Evolutionary conservation across 139 green algal species (phyloP).

Genomic region (Medakamo hakoo): DNA sequence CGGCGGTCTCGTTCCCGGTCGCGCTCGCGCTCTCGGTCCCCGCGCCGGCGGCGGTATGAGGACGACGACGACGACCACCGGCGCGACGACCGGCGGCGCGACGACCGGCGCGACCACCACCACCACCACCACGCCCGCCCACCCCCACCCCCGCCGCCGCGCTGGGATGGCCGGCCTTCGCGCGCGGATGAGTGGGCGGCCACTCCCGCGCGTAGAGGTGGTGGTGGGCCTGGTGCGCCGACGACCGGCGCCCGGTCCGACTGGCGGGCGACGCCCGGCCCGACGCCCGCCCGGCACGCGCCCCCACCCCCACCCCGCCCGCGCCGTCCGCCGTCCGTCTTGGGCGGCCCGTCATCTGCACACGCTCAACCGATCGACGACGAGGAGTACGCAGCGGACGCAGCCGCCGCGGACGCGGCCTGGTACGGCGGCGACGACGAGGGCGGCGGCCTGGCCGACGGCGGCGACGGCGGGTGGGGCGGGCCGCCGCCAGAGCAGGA

Average conservation of each 20-base stretch:
- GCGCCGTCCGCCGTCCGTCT: too few relatives aligned
- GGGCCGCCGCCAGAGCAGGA: background rate
- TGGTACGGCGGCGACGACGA: slow-evolving; percentile 6
- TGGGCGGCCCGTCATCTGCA: too few relatives aligned
- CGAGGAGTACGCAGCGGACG: slow-evolving; percentile 2
- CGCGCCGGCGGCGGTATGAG: background rate
- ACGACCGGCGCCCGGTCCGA: background rate
- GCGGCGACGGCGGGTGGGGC: background rate
- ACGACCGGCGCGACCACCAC: slow-evolving; percentile 11
- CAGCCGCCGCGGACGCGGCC: slow-evolving; percentile 5
- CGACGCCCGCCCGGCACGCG: slow-evolving; percentile 10
- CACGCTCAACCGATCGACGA: too few relatives aligned
- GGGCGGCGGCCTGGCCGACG: slow-evolving; percentile 10
- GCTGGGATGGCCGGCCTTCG: slow-evolving; percentile 19
- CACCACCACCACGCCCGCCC: slow-evolving; percentile 23
- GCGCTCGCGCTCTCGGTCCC: background rate
- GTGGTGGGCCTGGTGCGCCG: slow-evolving; percentile 2
- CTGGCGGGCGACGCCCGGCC: slow-evolving; percentile 7
- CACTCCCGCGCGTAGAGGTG: slow-evolving; percentile 21
- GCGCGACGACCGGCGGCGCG: slow-evolving; percentile 2
- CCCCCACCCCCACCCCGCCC: slow-evolving; percentile 4
- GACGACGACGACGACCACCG: slow-evolving; percentile 2
- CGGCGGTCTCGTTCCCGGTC: background rate
- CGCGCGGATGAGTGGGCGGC: slow-evolving; percentile 38
- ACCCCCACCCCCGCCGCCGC: slow-evolving; percentile 38